Conservation (phyloP, 1,284 basidiomycete species). For the Omphalotus olearius region DNA sequence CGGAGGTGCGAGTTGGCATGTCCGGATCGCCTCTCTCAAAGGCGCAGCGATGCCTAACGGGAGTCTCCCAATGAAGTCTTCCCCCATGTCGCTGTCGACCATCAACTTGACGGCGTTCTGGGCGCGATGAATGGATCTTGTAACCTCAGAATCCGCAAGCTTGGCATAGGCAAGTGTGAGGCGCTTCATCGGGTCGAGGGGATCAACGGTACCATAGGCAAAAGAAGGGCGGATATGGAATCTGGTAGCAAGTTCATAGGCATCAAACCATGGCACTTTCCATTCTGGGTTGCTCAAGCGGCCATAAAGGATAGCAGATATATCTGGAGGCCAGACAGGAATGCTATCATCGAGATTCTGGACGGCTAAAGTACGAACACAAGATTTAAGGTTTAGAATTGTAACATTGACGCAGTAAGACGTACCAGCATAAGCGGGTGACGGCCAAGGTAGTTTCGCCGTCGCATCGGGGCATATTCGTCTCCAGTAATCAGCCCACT, state of each 20-base stretch:
- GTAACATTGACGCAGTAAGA: constrained; percentile 11
- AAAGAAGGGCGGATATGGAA: constrained; percentile 53
- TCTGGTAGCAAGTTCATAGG: constrained; percentile 41
- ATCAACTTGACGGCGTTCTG: constrained; percentile 61
- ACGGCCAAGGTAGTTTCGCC: constrained; percentile 45
- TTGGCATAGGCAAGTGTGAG: constrained; percentile 52
- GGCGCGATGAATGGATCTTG: constrained; percentile 55
- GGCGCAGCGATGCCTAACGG: constrained; percentile 78
- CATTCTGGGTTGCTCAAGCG: constrained; percentile 64
- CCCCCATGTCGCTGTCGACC: constrained; percentile 46
- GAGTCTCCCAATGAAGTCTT: constrained; percentile 48
- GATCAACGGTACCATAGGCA: constrained; percentile 56
- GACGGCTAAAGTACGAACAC: constrained; percentile 30
- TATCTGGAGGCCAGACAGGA: constrained; percentile 67
- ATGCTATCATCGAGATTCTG: constrained; percentile 58
- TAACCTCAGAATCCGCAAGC: constrained; percentile 47
- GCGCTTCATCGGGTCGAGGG: constrained; percentile 44
- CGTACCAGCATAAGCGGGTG: constrained; percentile 40
- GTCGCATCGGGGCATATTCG: constrained; percentile 63
- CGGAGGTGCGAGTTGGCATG: constrained; percentile 76
- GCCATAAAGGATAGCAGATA: constrained; percentile 59
- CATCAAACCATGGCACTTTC: constrained; percentile 52
- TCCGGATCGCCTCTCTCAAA: constrained; percentile 76
- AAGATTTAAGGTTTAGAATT: background rate
- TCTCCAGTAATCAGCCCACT: constrained; percentile 90